Conservation (phyloP, 306 rosid genomes). For the Benincasa hispida region DNA sequence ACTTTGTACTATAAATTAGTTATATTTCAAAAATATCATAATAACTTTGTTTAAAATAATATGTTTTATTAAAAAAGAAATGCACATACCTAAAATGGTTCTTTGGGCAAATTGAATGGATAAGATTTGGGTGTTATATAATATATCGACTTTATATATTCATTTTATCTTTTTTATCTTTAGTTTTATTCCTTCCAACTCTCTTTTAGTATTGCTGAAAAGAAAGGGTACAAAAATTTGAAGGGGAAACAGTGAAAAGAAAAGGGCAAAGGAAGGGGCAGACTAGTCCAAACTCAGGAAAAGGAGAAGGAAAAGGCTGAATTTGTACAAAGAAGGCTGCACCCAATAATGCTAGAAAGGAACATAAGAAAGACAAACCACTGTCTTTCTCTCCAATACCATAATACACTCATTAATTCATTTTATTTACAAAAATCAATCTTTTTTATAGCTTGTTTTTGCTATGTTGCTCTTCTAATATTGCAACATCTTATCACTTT, state of each 20-base stretch:
- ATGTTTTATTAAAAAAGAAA: too few relatives aligned
- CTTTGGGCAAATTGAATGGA: background rate
- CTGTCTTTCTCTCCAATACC: background rate
- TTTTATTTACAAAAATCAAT: too few relatives aligned
- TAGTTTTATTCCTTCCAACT: background rate
- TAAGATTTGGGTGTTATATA: background rate
- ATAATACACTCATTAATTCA: background rate
- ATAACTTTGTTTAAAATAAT: too few relatives aligned
- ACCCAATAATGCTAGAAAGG: background rate
- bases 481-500: too few relatives aligned
- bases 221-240: background rate
- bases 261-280: background rate
- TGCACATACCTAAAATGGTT: background rate
- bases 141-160: background rate
- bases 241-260: slow-evolving; percentile 7
- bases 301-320: background rate
- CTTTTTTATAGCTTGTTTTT: too few relatives aligned
- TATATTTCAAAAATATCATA: background rate
- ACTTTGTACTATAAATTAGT: background rate
- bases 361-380: background rate
- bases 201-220: background rate
- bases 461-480: too few relatives aligned
- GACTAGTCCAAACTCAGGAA: background rate
- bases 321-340: background rate
- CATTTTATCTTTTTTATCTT: background rate